Percentiles rank a stretch among this genome's conserved stretches.
These are phyloP conservation scores for Tuber calosporum DNA, from an alignment of 495 filamentous ascomycete species.

Conservation along the genomic window DNA sequence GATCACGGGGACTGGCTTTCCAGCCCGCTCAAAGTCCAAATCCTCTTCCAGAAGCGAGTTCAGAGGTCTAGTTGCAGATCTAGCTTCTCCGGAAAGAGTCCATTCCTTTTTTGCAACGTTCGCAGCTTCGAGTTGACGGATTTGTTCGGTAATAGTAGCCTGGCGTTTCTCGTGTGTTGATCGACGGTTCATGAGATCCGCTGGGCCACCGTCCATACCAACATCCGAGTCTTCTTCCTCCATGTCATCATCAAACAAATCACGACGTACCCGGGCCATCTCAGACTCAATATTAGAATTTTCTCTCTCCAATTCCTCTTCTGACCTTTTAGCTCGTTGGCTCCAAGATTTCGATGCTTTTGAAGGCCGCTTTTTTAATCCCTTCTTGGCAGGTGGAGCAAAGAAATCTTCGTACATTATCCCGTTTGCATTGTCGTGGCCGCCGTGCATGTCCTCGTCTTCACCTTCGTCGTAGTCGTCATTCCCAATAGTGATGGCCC, in stretches of 20 bases:
- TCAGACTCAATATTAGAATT: constrained; percentile 57
- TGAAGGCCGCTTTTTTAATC: constrained; percentile 20
- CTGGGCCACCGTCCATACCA: constrained; percentile 48
- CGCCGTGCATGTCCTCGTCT: constrained; percentile 48
- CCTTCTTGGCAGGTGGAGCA: constrained; percentile 55
- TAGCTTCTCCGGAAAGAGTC: constrained; percentile 83
- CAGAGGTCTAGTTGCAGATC: constrained; percentile 68
- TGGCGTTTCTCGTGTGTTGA: constrained; percentile 82
- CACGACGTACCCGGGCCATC: constrained; percentile 83
- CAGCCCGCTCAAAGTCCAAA: constrained; percentile 89
- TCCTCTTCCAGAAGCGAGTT: constrained; percentile 94
- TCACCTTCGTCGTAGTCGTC: constrained; percentile 48
- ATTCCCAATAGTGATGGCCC: constrained; percentile 26
- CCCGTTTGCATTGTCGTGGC: constrained; percentile 59
- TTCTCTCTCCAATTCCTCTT: constrained; percentile 14
- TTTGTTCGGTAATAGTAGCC: constrained; percentile 77
- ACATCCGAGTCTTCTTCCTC: constrained; percentile 29
- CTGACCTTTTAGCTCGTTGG: constrained; percentile 10
- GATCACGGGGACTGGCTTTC: constrained; percentile 89
- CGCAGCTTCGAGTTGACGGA: constrained; percentile 78
- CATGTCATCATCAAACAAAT: constrained; percentile 74
- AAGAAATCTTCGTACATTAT: constrained; percentile 70
- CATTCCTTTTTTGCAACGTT: constrained; percentile 87
- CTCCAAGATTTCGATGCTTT: constrained; percentile 28
- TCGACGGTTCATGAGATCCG: constrained; percentile 52